A percentile compares a stretch with the other conserved stretches of the same genome.
Evolutionary conservation across 306 rosid genomes (phyloP).

Genomic region (Quillaja saponaria): DNA sequence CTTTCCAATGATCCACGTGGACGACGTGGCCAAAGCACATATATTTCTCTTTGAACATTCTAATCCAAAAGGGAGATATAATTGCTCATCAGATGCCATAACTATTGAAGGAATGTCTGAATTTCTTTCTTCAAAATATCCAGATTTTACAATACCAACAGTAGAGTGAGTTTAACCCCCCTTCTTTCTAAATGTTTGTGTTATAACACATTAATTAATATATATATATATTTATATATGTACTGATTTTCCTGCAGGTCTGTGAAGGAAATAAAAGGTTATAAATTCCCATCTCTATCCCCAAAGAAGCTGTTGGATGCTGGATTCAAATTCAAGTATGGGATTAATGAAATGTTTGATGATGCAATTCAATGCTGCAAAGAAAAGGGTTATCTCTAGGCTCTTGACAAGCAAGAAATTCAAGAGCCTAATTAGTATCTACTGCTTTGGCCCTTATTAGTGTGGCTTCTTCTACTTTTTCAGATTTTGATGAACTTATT

Average conservation of each 20-base stretch:
- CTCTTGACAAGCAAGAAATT: too few species aligned
- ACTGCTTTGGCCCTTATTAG: too few species aligned
- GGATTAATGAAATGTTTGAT: slow-evolving; percentile 31
- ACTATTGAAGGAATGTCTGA: slow-evolving; percentile 22
- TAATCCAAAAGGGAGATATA: not conserved
- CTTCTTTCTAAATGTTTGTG: too few species aligned
- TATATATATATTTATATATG: too few species aligned
- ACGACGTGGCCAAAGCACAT: slow-evolving; percentile 38
- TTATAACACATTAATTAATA: too few species aligned
- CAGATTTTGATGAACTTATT: too few species aligned
- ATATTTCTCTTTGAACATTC: slow-evolving; percentile 40
- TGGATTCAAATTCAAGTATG: slow-evolving; percentile 35
- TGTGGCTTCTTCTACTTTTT: too few species aligned
- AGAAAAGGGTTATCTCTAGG: too few species aligned
- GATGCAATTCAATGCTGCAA: slow-evolving; percentile 33
- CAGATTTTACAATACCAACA: slow-evolving; percentile 30
- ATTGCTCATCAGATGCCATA: slow-evolving; percentile 27
- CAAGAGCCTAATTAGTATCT: too few species aligned
- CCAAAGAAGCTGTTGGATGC: slow-evolving; percentile 40
- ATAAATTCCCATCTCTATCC: slow-evolving; percentile 7
- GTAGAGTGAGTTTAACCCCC: slow-evolving; percentile 34
- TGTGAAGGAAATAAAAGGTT: slow-evolving; percentile 19
- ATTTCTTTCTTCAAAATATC: slow-evolving; percentile 34
- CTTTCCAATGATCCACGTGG: slow-evolving; percentile 30
- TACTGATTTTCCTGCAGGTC: slow-evolving; percentile 19